phyloP scores from a whole-genome alignment of 768 basidiomycete species.

The Psilocybe cyanescens region DNA sequence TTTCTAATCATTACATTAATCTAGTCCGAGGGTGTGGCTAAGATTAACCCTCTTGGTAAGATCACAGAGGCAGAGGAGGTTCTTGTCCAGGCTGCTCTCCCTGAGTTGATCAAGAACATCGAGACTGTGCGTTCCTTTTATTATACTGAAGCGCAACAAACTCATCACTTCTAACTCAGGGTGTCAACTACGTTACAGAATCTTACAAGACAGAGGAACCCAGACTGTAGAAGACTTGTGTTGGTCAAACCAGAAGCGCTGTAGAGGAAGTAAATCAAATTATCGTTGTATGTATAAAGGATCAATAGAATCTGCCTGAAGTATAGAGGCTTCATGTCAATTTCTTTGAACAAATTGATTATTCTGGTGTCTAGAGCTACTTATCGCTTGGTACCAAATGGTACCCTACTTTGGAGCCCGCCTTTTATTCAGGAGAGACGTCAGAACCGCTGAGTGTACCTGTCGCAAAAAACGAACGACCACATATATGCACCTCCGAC shows the following conservation, averaged over 20 bases:
- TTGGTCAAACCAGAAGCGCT: background rate
- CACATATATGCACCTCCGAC: too few relatives aligned
- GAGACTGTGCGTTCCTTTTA: conserved; percentile 50
- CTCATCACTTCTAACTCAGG: conserved; percentile 24
- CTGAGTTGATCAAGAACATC: conserved; percentile 79
- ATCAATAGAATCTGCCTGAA: conserved; percentile 9
- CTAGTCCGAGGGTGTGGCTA: conserved; percentile 82
- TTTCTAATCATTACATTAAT: conserved; percentile 1
- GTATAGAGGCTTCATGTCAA: background rate
- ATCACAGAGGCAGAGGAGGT: conserved; percentile 71
- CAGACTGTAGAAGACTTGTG: conserved; percentile 22
- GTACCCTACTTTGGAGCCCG: too few relatives aligned
- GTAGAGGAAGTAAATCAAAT: conserved; percentile 8
- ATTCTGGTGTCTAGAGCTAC: background rate
- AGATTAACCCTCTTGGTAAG: conserved; percentile 80
- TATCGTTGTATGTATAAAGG: conserved; percentile 19
- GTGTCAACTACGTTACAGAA: conserved; percentile 39
- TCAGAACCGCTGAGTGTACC: too few relatives aligned
- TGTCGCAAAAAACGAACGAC: too few relatives aligned
- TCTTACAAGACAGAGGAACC: conserved; percentile 34
- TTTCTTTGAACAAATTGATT: background rate
- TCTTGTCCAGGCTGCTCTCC: conserved; percentile 81
- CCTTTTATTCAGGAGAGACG: too few relatives aligned
- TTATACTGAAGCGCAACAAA: background rate
- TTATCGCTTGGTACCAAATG: too few relatives aligned